Conservation (phyloP, 768 basidiomycete species). For the Tubosaeta brunneosetosa region DNA sequence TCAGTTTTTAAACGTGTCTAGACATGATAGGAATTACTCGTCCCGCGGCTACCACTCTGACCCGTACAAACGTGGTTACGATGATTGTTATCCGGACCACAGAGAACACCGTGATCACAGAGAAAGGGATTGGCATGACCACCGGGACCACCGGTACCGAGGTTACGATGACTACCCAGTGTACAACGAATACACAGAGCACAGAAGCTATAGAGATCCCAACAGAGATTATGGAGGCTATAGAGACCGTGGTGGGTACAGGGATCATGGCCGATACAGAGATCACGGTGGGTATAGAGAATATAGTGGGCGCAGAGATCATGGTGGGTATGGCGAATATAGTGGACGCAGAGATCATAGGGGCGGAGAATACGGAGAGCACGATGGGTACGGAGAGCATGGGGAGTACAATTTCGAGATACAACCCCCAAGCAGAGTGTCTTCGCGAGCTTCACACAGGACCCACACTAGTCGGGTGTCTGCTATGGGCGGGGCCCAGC, state of each 20-base stretch:
- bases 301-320: constrained; percentile 2
- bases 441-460: constrained; percentile 29
- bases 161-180: constrained; percentile 14
- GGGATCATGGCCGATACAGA: constrained; percentile 6
- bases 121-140: constrained; percentile 16
- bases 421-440: constrained; percentile 15
- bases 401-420: constrained; percentile 13
- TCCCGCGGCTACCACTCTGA: constrained; percentile 21
- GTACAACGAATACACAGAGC: constrained; percentile 16
- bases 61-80: constrained; percentile 18
- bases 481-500: constrained; percentile 4
- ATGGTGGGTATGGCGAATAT: background rate
- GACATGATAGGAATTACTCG: constrained; percentile 24
- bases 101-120: constrained; percentile 22
- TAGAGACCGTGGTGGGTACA: constrained; percentile 9
- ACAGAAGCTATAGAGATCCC: constrained; percentile 7
- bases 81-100: constrained; percentile 18
- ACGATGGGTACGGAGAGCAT: constrained; percentile 15
- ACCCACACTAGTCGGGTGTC: constrained; percentile 16
- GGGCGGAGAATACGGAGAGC: constrained; percentile 3
- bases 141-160: constrained; percentile 19
- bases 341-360: background rate
- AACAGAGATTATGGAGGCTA: constrained; percentile 6
- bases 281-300: constrained; percentile 15
- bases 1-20: constrained; percentile 6